Percentiles rank a stretch among this genome's conserved stretches.
phyloP scores from a whole-genome alignment of 768 basidiomycete genomes.

The Pleurotus tuoliensis region DNA sequence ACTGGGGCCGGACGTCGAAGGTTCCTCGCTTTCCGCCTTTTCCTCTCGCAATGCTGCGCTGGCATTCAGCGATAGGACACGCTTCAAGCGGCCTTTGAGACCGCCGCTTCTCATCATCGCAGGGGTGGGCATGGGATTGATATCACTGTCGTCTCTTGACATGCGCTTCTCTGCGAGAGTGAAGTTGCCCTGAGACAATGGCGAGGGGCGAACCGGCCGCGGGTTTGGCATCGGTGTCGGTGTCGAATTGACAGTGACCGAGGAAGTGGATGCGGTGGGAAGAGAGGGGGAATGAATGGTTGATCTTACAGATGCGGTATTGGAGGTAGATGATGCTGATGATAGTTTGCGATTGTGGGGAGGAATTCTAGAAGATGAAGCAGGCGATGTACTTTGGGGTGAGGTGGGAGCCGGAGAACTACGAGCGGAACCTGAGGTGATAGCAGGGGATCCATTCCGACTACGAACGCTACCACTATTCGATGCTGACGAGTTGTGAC shows the following conservation, averaged over 20 bases:
- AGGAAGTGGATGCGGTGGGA: constrained; percentile 28
- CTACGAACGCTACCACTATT: constrained; percentile 29
- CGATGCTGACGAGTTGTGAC: constrained; percentile 29
- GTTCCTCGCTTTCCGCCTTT: constrained; percentile 40
- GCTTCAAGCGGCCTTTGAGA: constrained; percentile 72
- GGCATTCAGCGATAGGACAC: constrained; percentile 68
- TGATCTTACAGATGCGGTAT: constrained; percentile 27
- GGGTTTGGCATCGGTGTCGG: constrained; percentile 24
- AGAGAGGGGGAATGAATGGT: constrained; percentile 31
- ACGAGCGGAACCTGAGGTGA: constrained; percentile 22
- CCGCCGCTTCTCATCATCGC: constrained; percentile 56
- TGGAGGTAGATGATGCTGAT: constrained; percentile 46
- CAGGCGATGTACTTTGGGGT: constrained; percentile 7
- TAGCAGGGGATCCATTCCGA: constrained; percentile 29
- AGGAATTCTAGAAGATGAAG: constrained; percentile 15
- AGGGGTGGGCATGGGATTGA: constrained; percentile 45
- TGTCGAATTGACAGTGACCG: constrained; percentile 24
- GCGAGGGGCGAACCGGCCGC: constrained; percentile 55
- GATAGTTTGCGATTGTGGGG: constrained; percentile 42
- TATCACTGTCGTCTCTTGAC: constrained; percentile 74
- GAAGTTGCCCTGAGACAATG: constrained; percentile 63
- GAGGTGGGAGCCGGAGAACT: constrained; percentile 20
- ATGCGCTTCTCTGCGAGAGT: constrained; percentile 69
- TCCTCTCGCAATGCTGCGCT: constrained; percentile 54
- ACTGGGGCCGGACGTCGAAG: constrained; percentile 1